Evolutionary conservation across 1,139 yeast genomes (phyloP).

Genomic region (Candida tropicalis): DNA sequence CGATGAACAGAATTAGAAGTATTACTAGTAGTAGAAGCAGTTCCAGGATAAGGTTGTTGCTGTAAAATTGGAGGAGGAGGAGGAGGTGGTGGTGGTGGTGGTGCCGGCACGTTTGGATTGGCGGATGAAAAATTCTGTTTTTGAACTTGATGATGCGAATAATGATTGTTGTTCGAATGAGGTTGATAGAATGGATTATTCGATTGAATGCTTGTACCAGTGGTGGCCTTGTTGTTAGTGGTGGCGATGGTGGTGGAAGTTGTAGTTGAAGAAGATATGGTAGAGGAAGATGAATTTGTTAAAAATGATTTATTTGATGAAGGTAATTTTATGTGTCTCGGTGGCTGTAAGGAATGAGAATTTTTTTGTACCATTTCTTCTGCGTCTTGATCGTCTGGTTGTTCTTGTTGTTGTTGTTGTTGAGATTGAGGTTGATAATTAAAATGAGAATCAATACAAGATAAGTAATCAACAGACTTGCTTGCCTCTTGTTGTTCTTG

Average conservation of each 20-base stretch:
- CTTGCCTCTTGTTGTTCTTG: background rate
- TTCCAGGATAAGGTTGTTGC: conserved; percentile 3
- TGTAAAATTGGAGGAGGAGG: background rate
- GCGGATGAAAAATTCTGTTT: background rate
- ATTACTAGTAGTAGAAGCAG: background rate
- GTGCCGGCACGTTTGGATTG: conserved; percentile 9
- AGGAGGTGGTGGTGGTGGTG: background rate
- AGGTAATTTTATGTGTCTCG: conserved; percentile 11
- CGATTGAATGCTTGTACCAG: background rate
- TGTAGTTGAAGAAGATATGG: background rate
- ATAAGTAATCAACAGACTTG: background rate
- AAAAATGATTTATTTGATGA: background rate
- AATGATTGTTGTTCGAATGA: background rate
- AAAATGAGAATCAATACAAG: background rate
- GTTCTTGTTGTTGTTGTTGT: background rate
- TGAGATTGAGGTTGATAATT: background rate
- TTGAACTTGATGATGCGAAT: conserved; percentile 1
- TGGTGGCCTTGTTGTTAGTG: background rate
- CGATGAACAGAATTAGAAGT: background rate
- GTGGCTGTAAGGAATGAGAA: conserved; percentile 8
- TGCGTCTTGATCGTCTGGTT: no score
- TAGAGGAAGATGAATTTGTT: background rate
- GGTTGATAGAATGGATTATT: no score
- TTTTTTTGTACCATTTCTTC: conserved; percentile 3
- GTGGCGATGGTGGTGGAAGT: background rate